phyloP scores from a whole-genome alignment of 2,329 filamentous ascomycete species.

The Cephalotrichum gorgonifer region DNA sequence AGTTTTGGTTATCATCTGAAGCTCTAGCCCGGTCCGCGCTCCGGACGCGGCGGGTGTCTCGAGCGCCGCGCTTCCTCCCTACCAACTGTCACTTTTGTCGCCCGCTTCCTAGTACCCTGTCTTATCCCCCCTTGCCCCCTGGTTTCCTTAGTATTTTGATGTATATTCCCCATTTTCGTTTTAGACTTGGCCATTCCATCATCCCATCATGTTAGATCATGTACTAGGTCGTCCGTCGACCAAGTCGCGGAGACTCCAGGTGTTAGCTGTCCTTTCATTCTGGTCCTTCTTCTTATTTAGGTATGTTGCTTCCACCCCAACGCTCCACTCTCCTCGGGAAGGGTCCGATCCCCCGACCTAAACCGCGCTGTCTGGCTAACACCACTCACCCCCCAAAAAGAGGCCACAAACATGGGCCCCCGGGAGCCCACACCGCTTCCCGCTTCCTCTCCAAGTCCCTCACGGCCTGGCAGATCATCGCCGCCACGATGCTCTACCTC shows the following conservation, averaged over 20 bases:
- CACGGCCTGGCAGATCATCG: constrained; percentile 82
- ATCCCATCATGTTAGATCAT: constrained; percentile 69
- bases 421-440: constrained; percentile 60
- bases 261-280: constrained; percentile 81
- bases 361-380: constrained; percentile 9
- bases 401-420: constrained; percentile 83
- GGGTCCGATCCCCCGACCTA: neutral
- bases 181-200: no score
- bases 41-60: no score
- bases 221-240: constrained; percentile 83
- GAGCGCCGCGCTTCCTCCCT: no score
- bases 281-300: constrained; percentile 79
- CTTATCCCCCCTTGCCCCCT: no score
- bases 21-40: no score
- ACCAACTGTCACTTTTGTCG: no score
- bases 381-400: constrained; percentile 33
- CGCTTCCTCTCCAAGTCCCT: constrained; percentile 57
- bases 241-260: constrained; percentile 85
- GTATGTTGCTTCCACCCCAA: constrained; percentile 30
- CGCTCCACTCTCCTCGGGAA: neutral
- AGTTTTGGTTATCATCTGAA: no score
- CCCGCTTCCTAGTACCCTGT: no score
- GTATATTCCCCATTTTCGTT: no score
- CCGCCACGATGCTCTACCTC: constrained; percentile 80
- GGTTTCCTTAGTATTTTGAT: no score